These are phyloP conservation scores for Uromyces viciae-fabae DNA, from an alignment of 1,284 basidiomycete genomes.

Conservation along the genomic window DNA sequence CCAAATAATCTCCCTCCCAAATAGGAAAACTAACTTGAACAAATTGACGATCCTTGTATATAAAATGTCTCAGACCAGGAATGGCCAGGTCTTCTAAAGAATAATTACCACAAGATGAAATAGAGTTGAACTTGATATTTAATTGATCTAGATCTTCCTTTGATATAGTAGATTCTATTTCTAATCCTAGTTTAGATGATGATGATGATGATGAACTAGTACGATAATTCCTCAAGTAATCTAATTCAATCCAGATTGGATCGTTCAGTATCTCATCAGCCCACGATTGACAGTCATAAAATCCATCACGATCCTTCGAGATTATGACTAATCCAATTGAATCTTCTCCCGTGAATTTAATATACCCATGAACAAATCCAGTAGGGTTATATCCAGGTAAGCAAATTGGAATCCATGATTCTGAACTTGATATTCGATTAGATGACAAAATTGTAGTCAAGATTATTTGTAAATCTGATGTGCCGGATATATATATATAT, in stretches of 20 bases:
- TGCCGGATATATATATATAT: neutral
- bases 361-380: conserved; percentile 88
- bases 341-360: conserved; percentile 64
- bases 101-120: conserved; percentile 35
- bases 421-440: conserved; percentile 66
- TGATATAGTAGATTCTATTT: no score
- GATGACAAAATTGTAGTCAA: conserved; percentile 57
- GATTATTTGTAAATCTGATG: conserved; percentile 55
- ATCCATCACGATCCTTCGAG: conserved; percentile 39
- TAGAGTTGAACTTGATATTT: conserved; percentile 32
- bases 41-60: conserved; percentile 82
- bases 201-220: neutral
- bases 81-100: conserved; percentile 63
- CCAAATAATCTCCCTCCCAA: conserved; percentile 77
- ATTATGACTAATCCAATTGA: conserved; percentile 31
- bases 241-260: conserved; percentile 29
- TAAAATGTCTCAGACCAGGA: conserved; percentile 83
- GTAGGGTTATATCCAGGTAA: conserved; percentile 88
- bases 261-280: conserved; percentile 3
- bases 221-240: conserved; percentile 4
- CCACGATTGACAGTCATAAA: conserved; percentile 29
- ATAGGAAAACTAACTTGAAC: conserved; percentile 80
- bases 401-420: conserved; percentile 91
- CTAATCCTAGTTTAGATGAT: no score
- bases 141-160: no score